Evolutionary conservation across 140 eudicot genomes (phyloP).

Genomic region (Senecio squalidus): DNA sequence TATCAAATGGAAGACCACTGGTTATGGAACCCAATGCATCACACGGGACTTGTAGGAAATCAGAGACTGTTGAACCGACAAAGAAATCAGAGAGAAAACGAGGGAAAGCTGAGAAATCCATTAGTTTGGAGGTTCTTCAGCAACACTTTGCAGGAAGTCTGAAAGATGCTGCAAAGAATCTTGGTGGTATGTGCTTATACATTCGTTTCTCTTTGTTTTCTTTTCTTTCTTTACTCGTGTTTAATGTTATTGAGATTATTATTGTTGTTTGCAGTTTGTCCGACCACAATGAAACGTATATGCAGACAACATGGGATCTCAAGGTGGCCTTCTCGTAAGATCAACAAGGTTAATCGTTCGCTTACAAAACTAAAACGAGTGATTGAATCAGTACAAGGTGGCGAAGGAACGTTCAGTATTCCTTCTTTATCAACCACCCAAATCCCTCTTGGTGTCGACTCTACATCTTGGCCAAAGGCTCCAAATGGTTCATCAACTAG

Average conservation of each 20-base stretch:
- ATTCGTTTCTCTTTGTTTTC: not conserved
- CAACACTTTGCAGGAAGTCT: conserved; percentile 86
- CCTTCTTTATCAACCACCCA: conserved; percentile 57
- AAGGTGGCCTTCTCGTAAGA: conserved; percentile 98
- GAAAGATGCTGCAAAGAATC: conserved; percentile 86
- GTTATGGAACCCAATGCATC: conserved; percentile 21
- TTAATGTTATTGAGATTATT: not conserved
- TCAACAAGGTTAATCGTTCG: conserved; percentile 85
- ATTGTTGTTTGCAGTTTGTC: conserved; percentile 68
- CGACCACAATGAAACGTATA: conserved; percentile 95
- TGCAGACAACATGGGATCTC: conserved; percentile 95
- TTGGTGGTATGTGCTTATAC: conserved; percentile 66
- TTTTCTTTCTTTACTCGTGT: not conserved
- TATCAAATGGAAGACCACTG: conserved; percentile 34
- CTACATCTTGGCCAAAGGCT: conserved; percentile 62
- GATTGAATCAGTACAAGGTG: conserved; percentile 89
- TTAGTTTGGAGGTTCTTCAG: conserved; percentile 78
- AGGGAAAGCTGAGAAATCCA: conserved; percentile 80
- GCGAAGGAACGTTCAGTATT: conserved; percentile 70
- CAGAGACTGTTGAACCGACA: conserved; percentile 26
- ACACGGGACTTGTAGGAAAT: conserved; percentile 19
- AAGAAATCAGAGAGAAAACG: conserved; percentile 67
- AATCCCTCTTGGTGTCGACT: conserved; percentile 53
- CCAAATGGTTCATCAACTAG: conserved; percentile 40
- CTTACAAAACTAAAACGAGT: conserved; percentile 81